Base-by-base conservation (phyloP, 345 rosid species). In the Lenwebbia sp. region DNA sequence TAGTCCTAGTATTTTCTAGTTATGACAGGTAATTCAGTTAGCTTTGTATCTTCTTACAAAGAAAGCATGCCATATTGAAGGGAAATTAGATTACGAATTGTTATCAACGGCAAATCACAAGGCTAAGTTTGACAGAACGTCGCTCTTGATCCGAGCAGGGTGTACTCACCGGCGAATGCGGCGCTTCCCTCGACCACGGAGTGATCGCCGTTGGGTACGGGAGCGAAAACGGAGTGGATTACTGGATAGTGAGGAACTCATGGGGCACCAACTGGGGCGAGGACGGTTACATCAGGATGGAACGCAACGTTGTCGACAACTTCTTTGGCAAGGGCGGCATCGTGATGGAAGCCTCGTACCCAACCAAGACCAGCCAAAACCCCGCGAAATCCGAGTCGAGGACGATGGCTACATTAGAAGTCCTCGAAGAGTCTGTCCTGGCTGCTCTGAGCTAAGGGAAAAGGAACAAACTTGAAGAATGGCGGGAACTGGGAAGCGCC, bases 131-230 rank as follows among this genome's bases (percentile, higher is more conserved):
- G 41, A 62, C 75, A 7, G 41, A 33, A 33, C 22, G 13, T 33
- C 44, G 9, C 44, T 33, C 44, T 65, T 65, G 57, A 82, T 82
- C 56, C 8, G 56, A 10, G 44, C 90, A 96, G 99, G 99, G 99
- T 5, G 91, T 96, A 5, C 95, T 95, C 82, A 93, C 90, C 1
- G 99, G 99, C 17, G 83, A 85, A 84, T 97, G 99, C 86, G 98
- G 98, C 8, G 49, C 88, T 6, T 81, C 85, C 15, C 84, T 96
- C n/a, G 98, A 97, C 90, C 99, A 97, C 12, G 99, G 96, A 0
- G 99, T 96, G 87, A 91, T 89, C 3, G 93, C 89, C 0, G 94
- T 97, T 0, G 99, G 99, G n/a, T 97, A 97, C n/a, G 99, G 99
- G 21, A 89, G 93, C 23, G 97, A 94, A 74, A 90, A 94, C 7